phyloP scores from a whole-genome alignment of 2,329 filamentous ascomycete genomes.

The Ramularia endophylla region DNA sequence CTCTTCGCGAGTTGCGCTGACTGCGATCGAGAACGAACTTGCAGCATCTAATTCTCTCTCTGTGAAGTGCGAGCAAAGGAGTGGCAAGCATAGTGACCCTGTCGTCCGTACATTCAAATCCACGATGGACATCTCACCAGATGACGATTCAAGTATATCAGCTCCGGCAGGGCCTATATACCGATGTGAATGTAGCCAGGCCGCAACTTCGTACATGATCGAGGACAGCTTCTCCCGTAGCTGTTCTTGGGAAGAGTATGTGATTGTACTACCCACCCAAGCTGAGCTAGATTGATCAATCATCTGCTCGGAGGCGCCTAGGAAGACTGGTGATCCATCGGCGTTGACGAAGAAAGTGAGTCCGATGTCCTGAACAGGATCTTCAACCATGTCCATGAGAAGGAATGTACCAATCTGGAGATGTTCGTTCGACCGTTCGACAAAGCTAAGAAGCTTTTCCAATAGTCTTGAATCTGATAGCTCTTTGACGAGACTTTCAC shows the following conservation, averaged over 20 bases:
- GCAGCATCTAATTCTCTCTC: no score
- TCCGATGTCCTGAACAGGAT: slow-evolving; percentile 4
- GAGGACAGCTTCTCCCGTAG: slow-evolving; percentile 1
- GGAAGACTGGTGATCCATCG: slow-evolving; percentile 2
- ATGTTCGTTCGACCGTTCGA: slow-evolving; percentile 4
- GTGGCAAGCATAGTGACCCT: no score
- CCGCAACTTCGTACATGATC: no score
- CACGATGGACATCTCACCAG: no score
- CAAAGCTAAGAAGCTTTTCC: slow-evolving; percentile 4
- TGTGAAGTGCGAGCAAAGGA: no score
- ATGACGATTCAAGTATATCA: no score
- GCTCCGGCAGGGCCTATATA: no score
- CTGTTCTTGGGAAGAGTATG: slow-evolving; percentile 1
- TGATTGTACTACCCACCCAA: slow-evolving; percentile 7
- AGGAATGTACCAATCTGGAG: slow-evolving; percentile 6
- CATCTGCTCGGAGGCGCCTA: slow-evolving; percentile 8
- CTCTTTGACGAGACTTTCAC: slow-evolving; percentile 1
- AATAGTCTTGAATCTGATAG: background rate
- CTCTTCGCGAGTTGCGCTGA: no score
- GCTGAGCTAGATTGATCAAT: slow-evolving; percentile 5
- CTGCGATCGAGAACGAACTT: no score
- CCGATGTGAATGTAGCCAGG: no score
- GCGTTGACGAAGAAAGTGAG: slow-evolving; percentile 6
- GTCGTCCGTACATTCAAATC: no score
- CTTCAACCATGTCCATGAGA: slow-evolving; percentile 4